These are phyloP conservation scores for Neurospora terricola DNA, from an alignment of 495 filamentous ascomycete genomes.

Conservation along the genomic window DNA sequence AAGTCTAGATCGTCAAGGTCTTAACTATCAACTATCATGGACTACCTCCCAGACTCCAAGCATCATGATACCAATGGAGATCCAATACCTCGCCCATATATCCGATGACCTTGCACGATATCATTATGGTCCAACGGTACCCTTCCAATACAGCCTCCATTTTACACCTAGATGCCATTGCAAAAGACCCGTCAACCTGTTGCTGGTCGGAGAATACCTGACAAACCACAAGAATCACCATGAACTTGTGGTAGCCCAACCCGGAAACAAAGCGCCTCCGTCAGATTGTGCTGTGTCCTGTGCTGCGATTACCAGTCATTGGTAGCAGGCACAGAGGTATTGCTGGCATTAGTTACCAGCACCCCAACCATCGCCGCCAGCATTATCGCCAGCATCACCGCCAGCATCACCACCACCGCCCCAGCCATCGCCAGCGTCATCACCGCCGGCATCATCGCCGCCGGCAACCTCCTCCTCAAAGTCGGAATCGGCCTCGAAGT, in stretches of 20 bases:
- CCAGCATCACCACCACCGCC: neutral
- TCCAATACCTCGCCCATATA: neutral
- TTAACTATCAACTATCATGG: neutral
- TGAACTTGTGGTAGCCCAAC: neutral
- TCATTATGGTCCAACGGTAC: neutral
- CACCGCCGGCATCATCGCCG: slow-evolving; percentile 7
- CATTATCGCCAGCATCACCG: neutral
- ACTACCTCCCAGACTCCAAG: neutral
- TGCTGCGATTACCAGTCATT: neutral
- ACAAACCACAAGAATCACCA: neutral
- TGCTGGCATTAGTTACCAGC: neutral
- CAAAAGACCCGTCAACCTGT: neutral
- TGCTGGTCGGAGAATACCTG: neutral
- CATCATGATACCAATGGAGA: neutral
- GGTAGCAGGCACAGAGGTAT: neutral
- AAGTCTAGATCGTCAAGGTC: neutral
- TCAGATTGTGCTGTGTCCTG: neutral
- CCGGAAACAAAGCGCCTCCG: neutral
- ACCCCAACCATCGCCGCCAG: neutral
- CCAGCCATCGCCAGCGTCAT: slow-evolving; percentile 6
- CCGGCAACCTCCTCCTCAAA: slow-evolving; percentile 30
- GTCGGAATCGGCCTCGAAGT: slow-evolving; percentile 56
- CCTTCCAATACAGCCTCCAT: neutral
- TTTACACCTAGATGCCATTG: neutral
- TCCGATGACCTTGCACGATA: neutral